phyloP scores from a whole-genome alignment of 306 rosid species.

The Acacia melanoxylon region DNA sequence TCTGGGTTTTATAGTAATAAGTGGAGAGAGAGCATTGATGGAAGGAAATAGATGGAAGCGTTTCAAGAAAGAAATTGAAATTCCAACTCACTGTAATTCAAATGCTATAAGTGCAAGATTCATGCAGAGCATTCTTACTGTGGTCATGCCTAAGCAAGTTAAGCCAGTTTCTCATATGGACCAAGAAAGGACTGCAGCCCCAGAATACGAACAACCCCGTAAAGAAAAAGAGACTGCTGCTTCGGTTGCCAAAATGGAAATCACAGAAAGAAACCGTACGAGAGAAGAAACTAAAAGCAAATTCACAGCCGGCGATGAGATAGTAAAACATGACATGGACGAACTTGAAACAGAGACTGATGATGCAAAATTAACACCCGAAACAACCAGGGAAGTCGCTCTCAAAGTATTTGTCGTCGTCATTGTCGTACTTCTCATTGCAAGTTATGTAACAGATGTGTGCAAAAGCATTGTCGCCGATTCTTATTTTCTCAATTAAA shows the following conservation, averaged over 20 bases:
- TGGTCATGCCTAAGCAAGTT: constrained; percentile 40
- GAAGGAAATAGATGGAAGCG: constrained; percentile 45
- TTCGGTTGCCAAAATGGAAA: not conserved
- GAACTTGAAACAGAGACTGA: not conserved
- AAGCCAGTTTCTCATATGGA: not conserved
- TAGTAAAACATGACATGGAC: not conserved
- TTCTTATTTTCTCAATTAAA: constrained; percentile 39
- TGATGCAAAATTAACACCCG: constrained; percentile 14
- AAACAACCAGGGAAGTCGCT: constrained; percentile 39
- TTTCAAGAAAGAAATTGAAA: constrained; percentile 43
- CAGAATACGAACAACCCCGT: not conserved
- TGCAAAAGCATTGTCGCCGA: constrained; percentile 39
- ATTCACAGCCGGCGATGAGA: not conserved
- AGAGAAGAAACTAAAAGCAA: not conserved
- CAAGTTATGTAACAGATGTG: constrained; percentile 33
- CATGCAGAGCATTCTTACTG: constrained; percentile 34
- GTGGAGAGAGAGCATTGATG: constrained; percentile 26
- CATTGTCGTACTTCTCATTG: constrained; percentile 37
- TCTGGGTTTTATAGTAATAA: constrained; percentile 41
- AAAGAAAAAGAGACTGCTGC: not conserved
- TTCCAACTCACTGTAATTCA: constrained; percentile 33
- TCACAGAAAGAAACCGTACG: not conserved
- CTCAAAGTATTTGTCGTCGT: constrained; percentile 42
- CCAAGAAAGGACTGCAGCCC: not conserved
- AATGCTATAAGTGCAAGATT: constrained; percentile 37